Evolutionary conservation across 2,329 filamentous ascomycete genomes (phyloP).

Genomic region (Calonectria henricotiae): DNA sequence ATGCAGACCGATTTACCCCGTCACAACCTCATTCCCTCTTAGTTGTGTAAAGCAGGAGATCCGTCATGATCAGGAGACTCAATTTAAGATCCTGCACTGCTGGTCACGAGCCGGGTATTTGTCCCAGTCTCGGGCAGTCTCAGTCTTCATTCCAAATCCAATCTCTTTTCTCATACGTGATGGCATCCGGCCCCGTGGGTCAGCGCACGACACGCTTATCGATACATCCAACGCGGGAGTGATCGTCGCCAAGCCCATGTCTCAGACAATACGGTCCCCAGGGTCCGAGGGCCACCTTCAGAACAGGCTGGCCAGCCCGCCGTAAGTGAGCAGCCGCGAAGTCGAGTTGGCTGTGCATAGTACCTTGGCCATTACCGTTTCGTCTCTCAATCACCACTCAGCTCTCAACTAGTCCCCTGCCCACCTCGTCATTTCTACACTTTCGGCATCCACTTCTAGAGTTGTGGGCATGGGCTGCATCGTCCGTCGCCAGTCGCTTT

Average conservation of each 20-base stretch:
- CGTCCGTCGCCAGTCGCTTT: conserved; percentile 31
- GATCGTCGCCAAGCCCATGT: conserved; percentile 43
- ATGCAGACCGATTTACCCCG: conserved; percentile 28
- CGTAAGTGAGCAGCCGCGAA: conserved; percentile 34
- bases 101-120: conserved; percentile 16
- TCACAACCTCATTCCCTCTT: conserved; percentile 16
- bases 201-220: conserved; percentile 38
- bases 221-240: conserved; percentile 32
- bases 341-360: conserved; percentile 34
- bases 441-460: conserved; percentile 40
- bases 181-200: conserved; percentile 41
- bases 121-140: conserved; percentile 19
- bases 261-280: conserved; percentile 39
- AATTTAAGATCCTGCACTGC: conserved; percentile 44
- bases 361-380: conserved; percentile 35
- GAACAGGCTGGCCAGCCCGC: conserved; percentile 35
- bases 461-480: conserved; percentile 36
- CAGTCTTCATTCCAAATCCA: conserved; percentile 7
- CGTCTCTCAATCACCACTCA: conserved; percentile 38
- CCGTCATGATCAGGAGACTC: conserved; percentile 31
- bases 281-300: conserved; percentile 29
- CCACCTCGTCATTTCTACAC: conserved; percentile 41
- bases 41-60: conserved; percentile 6
- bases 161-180: conserved; percentile 30
- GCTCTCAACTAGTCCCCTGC: conserved; percentile 41